These are phyloP conservation scores for Metrosideros polymorpha DNA, from an alignment of 441 rosid species.

Conservation along the genomic window DNA sequence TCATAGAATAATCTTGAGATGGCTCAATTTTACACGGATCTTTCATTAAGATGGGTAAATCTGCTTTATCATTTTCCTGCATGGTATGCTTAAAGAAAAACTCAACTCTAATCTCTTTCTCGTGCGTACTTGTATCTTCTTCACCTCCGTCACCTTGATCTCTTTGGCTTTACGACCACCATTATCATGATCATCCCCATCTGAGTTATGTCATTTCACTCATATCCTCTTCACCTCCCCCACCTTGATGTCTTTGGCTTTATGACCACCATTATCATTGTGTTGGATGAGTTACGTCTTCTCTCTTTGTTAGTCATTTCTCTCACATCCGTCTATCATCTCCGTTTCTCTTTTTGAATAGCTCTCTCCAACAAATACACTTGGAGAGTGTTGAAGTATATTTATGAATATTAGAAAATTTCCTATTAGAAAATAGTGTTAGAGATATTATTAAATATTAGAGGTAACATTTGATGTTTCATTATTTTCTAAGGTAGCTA, in stretches of 20 bases:
- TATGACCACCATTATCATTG: neutral
- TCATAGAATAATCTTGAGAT: neutral
- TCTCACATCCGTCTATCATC: neutral
- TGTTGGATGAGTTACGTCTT: neutral
- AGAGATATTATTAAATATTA: neutral
- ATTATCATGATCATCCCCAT: neutral
- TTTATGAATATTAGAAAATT: neutral
- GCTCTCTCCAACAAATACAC: neutral
- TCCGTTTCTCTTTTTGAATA: neutral
- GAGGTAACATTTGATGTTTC: neutral
- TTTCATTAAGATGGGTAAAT: neutral
- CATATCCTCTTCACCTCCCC: neutral
- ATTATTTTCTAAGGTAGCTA: neutral
- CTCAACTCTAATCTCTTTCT: neutral
- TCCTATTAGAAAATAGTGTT: neutral
- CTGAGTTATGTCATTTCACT: neutral
- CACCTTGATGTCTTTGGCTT: neutral
- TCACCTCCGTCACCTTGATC: neutral
- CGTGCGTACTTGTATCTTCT: neutral
- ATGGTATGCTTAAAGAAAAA: neutral
- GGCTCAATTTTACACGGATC: neutral
- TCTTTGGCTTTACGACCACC: neutral
- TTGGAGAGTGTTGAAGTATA: neutral
- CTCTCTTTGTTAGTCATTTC: neutral
- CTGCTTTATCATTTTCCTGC: neutral